Conservation (phyloP, 805 yeast genomes). For the Starmerella ratchasimensis region DNA sequence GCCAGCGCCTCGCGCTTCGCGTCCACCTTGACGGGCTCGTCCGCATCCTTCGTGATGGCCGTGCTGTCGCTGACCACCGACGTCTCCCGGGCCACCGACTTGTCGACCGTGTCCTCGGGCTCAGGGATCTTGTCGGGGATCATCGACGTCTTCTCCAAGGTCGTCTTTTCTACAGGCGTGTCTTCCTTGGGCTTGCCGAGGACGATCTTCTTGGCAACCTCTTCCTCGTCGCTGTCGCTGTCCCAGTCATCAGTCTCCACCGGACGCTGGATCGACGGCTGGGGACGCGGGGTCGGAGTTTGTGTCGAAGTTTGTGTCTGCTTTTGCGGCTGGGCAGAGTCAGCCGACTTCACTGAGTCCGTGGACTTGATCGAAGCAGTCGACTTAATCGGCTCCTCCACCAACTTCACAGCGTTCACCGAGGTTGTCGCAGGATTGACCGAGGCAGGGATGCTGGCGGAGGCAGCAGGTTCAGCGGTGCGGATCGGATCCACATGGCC, state of each 20-base stretch:
- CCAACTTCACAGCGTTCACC: no score
- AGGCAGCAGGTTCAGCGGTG: no score
- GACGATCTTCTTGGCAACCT: conserved; percentile 15
- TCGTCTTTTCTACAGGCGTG: not conserved
- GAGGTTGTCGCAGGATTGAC: no score
- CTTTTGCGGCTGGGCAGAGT: not conserved
- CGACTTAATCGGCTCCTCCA: no score
- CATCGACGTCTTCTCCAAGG: conserved; percentile 2
- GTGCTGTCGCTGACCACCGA: not conserved
- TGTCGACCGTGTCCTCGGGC: conserved; percentile 9
- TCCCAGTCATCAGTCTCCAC: conserved; percentile 18
- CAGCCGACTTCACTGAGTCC: no score
- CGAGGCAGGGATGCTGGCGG: no score
- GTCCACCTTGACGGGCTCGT: not conserved
- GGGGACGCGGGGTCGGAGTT: conserved; percentile 3
- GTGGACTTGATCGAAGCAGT: no score
- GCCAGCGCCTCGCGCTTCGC: no score
- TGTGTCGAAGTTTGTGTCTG: not conserved
- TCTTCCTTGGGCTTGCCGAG: conserved; percentile 3
- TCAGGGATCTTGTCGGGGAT: conserved; percentile 3
- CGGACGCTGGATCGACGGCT: conserved; percentile 1
- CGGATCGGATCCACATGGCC: no score
- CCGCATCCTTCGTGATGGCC: not conserved
- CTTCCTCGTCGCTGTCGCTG: conserved; percentile 18
- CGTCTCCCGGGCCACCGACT: not conserved